Evolutionary conservation across 2,329 filamentous ascomycete genomes (phyloP).

Genomic region (Iodosphaeria phyllophila): DNA sequence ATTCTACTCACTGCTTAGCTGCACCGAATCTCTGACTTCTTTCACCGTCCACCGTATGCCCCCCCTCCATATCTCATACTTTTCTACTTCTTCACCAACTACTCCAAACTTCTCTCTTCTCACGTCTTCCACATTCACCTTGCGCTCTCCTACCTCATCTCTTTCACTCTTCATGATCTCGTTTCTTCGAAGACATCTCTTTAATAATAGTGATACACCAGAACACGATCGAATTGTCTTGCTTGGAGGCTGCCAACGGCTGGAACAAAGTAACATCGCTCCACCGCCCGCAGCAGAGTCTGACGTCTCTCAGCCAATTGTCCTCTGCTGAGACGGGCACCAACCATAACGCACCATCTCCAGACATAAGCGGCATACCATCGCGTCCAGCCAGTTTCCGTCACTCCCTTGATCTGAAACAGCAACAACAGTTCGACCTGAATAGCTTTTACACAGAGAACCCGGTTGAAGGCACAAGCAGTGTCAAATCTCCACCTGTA

Average conservation of each 20-base stretch:
- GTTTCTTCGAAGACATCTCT: no score
- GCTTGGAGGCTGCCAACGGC: conserved; percentile 29
- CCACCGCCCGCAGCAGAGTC: conserved; percentile 47
- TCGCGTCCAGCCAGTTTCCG: conserved; percentile 29
- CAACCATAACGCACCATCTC: conserved; percentile 16
- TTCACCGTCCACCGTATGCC: no score
- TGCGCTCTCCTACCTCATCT: no score
- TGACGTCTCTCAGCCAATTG: conserved; percentile 26
- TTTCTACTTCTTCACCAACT: no score
- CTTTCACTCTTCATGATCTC: no score
- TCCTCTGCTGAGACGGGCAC: conserved; percentile 17
- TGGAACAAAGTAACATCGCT: conserved; percentile 43
- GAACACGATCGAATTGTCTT: conserved; percentile 66
- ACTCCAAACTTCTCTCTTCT: background rate
- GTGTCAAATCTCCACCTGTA: conserved; percentile 25
- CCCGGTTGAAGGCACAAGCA: conserved; percentile 17
- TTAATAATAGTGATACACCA: no score
- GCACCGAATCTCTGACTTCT: conserved; percentile 2
- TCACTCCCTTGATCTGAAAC: conserved; percentile 38
- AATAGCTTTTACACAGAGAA: conserved; percentile 28
- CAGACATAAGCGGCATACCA: conserved; percentile 27
- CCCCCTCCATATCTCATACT: no score
- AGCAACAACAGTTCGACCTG: conserved; percentile 14
- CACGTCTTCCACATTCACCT: background rate
- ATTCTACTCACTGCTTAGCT: conserved; percentile 1